Base-by-base conservation (phyloP, 2,329 filamentous ascomycete genomes). In the Fusarium torulosum region DNA sequence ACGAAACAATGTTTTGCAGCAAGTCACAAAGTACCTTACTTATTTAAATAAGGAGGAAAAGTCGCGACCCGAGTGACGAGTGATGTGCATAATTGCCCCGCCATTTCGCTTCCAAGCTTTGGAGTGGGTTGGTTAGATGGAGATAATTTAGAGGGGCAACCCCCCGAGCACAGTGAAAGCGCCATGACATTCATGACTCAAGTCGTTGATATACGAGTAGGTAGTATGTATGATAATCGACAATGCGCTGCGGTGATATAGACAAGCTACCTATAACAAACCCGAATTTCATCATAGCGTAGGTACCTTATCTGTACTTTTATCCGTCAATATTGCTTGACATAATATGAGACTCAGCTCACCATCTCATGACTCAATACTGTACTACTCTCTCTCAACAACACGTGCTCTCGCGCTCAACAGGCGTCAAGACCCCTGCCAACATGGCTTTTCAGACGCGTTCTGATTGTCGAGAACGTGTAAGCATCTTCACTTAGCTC, bases 41-140 rank as follows among this genome's bases (percentile, higher is more conserved):
- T 23, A 53, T 44, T 44, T 43, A 43, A 43, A 31, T 29, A 46
- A 53, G 51, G 51, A 53, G 51, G 41, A 13, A 47, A 17, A n/a
- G 35, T 37, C 35, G 17, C 17, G 17, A 20, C 15, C 15, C 33
- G 31, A 38, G 35, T 54, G 35, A 25, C 29, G 25, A 44, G 33
- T 69, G 58, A 67, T 72, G 64, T 65, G 67, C 59, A 70, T 66
- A 64, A 69, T 64, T 68, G 56, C 71, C 71, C 71, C 71, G 66
- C 71, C 68, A 70, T 73, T 65, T 68, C 41, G 57, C 62, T 68
- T 63, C 67, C 56, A 56, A 31, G 52, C 50, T 59, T 72, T 54
- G 71, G 41, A 64, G 53, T 64, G 61, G 61, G 63, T 44, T 33
- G 19, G 4, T 8, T 35, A 21, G 49, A 54, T 72, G 67, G 50